These are phyloP conservation scores for Xylariomycetidae sp. DNA, from an alignment of 2,329 filamentous ascomycete species.

Conservation along the genomic window DNA sequence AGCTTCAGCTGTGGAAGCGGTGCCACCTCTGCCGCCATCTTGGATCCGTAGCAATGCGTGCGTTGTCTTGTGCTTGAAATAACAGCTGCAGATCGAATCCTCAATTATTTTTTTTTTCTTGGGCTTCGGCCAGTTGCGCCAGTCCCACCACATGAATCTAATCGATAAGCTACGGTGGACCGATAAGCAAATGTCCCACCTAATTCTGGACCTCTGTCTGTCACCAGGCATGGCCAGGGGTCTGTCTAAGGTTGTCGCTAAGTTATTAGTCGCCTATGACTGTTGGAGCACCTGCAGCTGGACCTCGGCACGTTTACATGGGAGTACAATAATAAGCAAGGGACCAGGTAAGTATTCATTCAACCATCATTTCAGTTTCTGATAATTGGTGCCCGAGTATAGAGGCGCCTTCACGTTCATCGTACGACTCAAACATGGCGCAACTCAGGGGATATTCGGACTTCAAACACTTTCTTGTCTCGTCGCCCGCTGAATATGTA, in stretches of 20 bases:
- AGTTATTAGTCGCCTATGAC: too few species aligned
- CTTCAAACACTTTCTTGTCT: constrained; percentile 67
- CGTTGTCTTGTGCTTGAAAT: constrained; percentile 5
- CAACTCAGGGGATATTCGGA: constrained; percentile 31
- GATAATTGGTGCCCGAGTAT: too few species aligned
- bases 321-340: too few species aligned
- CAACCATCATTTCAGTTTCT: too few species aligned
- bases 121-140: constrained; percentile 3
- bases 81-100: constrained; percentile 3
- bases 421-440: constrained; percentile 8
- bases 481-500: constrained; percentile 65
- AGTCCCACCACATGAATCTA: too few species aligned
- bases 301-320: too few species aligned
- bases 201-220: too few species aligned
- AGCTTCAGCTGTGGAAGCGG: constrained; percentile 77
- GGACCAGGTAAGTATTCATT: too few species aligned
- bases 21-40: constrained; percentile 81
- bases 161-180: not conserved
- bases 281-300: too few species aligned
- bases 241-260: too few species aligned
- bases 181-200: too few species aligned
- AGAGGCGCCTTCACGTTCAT: not conserved
- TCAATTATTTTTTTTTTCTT: constrained; percentile 7
- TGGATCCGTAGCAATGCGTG: constrained; percentile 14
- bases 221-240: too few species aligned